A percentile compares a stretch with the other conserved stretches of the same genome.
These are phyloP conservation scores for Penicillium sp. DNA, from an alignment of 2,329 filamentous ascomycete species.

Conservation along the genomic window DNA sequence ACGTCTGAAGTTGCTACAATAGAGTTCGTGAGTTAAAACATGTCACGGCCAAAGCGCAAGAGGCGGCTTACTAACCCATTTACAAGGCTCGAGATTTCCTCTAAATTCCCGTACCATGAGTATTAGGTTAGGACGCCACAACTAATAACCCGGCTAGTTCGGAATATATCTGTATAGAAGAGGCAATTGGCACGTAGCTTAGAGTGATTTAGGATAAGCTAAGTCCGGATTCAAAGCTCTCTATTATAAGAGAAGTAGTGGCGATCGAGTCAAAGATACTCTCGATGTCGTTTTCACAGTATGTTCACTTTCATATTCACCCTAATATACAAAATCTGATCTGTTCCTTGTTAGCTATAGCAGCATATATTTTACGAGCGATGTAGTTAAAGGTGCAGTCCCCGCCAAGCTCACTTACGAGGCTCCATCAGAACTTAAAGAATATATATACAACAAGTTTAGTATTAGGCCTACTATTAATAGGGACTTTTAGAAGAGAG, in stretches of 20 bases:
- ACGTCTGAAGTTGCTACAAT: conserved; percentile 31
- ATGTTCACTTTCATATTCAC: conserved; percentile 7
- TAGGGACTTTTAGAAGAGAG: conserved; percentile 24
- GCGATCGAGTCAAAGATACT: conserved; percentile 41
- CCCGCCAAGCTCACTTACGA: conserved; percentile 31
- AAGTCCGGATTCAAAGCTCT: conserved; percentile 1
- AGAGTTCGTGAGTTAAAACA: conserved; percentile 24
- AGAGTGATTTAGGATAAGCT: neutral
- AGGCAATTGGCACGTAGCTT: neutral
- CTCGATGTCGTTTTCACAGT: conserved; percentile 39
- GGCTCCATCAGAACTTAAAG: conserved; percentile 32
- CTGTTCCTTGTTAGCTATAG: conserved; percentile 34
- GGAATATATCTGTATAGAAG: neutral
- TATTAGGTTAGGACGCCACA: neutral
- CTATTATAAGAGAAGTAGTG: conserved; percentile 36
- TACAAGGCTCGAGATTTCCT: neutral
- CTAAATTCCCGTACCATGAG: neutral
- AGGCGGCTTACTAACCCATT: too few species aligned
- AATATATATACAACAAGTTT: conserved; percentile 35
- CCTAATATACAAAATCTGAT: too few species aligned
- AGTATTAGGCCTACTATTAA: conserved; percentile 42
- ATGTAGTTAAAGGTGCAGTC: conserved; percentile 35
- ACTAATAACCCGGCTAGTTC: neutral
- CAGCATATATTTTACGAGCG: conserved; percentile 40
- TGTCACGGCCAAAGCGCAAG: neutral